Conservation (phyloP, 1,284 basidiomycete genomes). For the Trichosporon ovoides region DNA sequence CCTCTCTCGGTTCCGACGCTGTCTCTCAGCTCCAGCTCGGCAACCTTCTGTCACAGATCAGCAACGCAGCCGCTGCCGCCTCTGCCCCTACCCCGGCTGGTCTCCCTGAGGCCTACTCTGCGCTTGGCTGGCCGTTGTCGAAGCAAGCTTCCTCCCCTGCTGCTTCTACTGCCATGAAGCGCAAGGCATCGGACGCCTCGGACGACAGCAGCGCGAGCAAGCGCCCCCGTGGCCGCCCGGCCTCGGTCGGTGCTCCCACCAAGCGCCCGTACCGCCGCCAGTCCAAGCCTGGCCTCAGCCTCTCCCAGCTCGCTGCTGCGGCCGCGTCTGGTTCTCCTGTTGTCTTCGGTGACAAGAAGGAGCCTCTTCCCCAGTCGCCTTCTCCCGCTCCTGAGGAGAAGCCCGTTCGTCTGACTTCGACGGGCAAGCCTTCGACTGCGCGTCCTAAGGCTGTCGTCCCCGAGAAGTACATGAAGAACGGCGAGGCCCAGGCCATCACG, state of each 20-base stretch:
- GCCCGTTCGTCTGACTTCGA: constrained; percentile 26
- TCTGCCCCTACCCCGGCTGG: background rate
- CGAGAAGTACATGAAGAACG: constrained; percentile 39
- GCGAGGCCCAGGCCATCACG: constrained; percentile 31
- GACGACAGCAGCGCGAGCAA: constrained; percentile 23
- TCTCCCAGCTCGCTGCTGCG: constrained; percentile 22
- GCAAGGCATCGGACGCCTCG: constrained; percentile 29
- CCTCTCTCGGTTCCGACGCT: constrained; percentile 26
- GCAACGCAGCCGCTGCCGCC: constrained; percentile 7
- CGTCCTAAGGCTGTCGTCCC: constrained; percentile 40
- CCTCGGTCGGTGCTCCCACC: constrained; percentile 14
- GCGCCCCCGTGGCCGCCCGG: constrained; percentile 30
- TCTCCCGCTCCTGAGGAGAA: constrained; percentile 13
- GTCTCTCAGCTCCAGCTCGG: constrained; percentile 27
- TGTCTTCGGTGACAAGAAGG: constrained; percentile 10
- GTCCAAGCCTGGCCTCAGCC: constrained; percentile 22
- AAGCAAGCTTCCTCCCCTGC: constrained; percentile 7
- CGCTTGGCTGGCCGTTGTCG: constrained; percentile 23
- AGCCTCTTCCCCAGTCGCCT: background rate
- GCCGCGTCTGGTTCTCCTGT: constrained; percentile 20
- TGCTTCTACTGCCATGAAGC: constrained; percentile 27
- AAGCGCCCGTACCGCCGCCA: constrained; percentile 27
- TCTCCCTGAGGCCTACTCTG: constrained; percentile 19
- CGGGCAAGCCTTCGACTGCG: constrained; percentile 38
- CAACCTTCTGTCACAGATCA: constrained; percentile 22